These are phyloP conservation scores for Podospora pseudoanserina DNA, from an alignment of 495 filamentous ascomycete genomes.

Conservation along the genomic window DNA sequence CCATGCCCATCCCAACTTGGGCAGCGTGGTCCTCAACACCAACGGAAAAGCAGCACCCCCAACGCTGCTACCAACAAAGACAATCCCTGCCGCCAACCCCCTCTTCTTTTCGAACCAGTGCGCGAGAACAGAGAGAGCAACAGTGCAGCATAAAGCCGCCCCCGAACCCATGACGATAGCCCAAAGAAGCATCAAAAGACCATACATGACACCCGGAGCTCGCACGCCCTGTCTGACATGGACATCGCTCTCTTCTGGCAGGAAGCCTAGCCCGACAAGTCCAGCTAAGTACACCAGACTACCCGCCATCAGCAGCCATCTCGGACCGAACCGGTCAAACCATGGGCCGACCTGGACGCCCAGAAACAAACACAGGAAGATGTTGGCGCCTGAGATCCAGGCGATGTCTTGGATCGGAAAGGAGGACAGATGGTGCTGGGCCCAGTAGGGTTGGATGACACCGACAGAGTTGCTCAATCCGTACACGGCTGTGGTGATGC, in stretches of 20 bases:
- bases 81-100: constrained; percentile 47
- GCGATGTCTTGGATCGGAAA: constrained; percentile 26
- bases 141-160: constrained; percentile 14
- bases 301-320: constrained; percentile 14
- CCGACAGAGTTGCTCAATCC: constrained; percentile 44
- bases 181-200: constrained; percentile 12
- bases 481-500: constrained; percentile 34
- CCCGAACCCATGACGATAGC: constrained; percentile 11
- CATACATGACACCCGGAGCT: constrained; percentile 10
- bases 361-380: constrained; percentile 49
- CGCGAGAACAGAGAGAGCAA: constrained; percentile 15
- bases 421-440: constrained; percentile 23
- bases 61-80: constrained; percentile 48
- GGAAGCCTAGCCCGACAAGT: constrained; percentile 6
- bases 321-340: constrained; percentile 50
- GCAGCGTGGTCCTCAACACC: constrained; percentile 36
- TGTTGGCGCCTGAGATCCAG: constrained; percentile 42
- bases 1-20: constrained; percentile 44
- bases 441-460: constrained; percentile 47
- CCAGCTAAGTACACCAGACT: constrained; percentile 10
- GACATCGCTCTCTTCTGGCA: neutral
- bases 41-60: constrained; percentile 51
- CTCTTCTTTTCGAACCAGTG: constrained; percentile 51
- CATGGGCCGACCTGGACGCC: constrained; percentile 52
- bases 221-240: neutral